These are phyloP conservation scores for Candida adriatica DNA, from an alignment of 805 yeast genomes.

Conservation along the genomic window DNA sequence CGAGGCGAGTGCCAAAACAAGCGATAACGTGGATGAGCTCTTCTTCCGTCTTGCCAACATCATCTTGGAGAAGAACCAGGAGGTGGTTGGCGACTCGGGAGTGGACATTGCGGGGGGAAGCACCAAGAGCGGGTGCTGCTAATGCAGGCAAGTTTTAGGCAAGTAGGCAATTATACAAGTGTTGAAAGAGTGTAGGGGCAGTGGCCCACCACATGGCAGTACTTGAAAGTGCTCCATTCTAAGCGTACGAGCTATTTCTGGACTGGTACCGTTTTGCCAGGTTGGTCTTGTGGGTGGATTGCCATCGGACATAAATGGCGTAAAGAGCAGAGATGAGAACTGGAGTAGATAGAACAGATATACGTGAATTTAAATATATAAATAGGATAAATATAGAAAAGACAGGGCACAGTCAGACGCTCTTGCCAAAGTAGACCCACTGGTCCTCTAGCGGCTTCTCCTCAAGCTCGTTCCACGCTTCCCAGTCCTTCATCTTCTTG, in stretches of 20 bases:
- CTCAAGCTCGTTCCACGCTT: constrained; percentile 74
- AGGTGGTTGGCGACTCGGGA: no score
- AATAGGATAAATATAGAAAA: constrained; percentile 1
- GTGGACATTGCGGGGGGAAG: no score
- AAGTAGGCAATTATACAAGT: no score
- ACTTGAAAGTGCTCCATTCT: no score
- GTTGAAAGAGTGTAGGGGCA: no score
- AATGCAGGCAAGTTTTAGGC: no score
- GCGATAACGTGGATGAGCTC: constrained; percentile 85
- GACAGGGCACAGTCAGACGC: constrained; percentile 28
- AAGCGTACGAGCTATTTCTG: no score
- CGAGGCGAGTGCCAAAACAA: constrained; percentile 95
- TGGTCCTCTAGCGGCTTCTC: constrained; percentile 77
- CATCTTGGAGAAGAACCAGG: constrained; percentile 70
- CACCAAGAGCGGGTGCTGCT: constrained; percentile 6
- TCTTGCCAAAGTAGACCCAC: constrained; percentile 77
- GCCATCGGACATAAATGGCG: no score
- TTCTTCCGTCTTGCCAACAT: constrained; percentile 84
- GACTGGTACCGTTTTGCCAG: no score
- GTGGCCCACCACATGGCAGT: no score
- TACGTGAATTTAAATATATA: constrained; percentile 1
- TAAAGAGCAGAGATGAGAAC: no score
- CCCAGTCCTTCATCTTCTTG: constrained; percentile 58
- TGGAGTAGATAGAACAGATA: constrained; percentile 1
- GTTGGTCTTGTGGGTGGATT: no score